Conservation (phyloP, 352 stramenopile species). For the Pythium volutum region DNA sequence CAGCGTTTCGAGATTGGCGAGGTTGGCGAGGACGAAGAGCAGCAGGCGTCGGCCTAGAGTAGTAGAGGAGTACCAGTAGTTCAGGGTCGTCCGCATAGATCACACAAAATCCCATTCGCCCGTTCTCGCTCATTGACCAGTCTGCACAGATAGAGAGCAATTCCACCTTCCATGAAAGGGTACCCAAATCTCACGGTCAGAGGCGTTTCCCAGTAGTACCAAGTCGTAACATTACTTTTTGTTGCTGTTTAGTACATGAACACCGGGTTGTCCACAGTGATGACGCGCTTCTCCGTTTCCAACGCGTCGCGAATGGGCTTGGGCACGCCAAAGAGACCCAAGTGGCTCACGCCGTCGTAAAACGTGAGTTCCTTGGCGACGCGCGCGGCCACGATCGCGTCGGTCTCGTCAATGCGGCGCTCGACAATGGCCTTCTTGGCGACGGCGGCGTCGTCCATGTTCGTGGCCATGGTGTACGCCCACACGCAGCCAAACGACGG, state of each 20-base stretch:
- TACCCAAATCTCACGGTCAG: no score
- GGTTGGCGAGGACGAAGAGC: conserved; percentile 50
- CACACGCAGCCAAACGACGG: conserved; percentile 93
- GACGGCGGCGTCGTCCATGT: conserved; percentile 54
- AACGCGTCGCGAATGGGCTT: conserved; percentile 90
- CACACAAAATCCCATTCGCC: not conserved
- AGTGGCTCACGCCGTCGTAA: conserved; percentile 91
- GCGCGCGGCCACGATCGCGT: conserved; percentile 55
- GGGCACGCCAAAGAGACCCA: conserved; percentile 88
- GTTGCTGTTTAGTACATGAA: conserved; percentile 95
- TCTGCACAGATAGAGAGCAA: not conserved
- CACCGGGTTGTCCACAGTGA: conserved; percentile 94
- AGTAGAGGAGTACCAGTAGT: no score
- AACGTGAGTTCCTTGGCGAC: conserved; percentile 78
- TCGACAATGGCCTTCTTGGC: conserved; percentile 44
- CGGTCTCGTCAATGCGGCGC: conserved; percentile 59
- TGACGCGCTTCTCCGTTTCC: conserved; percentile 88
- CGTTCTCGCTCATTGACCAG: not conserved
- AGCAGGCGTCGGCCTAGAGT: conserved; percentile 29
- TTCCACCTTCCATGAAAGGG: no score
- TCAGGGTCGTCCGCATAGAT: not conserved
- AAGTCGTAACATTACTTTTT: conserved; percentile 4
- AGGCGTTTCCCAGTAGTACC: not conserved
- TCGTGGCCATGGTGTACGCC: conserved; percentile 93
- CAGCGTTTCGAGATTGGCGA: conserved; percentile 75